A percentile compares a stretch with the other conserved stretches of the same genome.
Evolutionary conservation across 257 asterid genomes (phyloP).

Genomic region (Cynanchum wilfordii): DNA sequence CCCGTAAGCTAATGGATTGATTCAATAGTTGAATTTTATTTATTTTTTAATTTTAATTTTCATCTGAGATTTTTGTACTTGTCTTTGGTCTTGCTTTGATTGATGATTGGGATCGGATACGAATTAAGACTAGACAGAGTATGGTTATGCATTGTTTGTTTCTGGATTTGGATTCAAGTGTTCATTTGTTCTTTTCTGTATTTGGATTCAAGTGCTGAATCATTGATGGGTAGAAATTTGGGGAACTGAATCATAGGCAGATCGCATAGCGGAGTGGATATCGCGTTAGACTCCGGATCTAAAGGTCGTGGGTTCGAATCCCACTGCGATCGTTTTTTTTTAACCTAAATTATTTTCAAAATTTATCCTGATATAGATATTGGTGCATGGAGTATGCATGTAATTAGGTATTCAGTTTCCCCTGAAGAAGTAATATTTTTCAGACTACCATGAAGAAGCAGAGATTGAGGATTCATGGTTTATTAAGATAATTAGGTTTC

Average conservation of each 20-base stretch:
- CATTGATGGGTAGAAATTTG: neutral
- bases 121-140: neutral
- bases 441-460: neutral
- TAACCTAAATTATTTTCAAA: too few species aligned
- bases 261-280: constrained; percentile 98
- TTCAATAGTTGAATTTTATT: neutral
- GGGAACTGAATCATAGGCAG: neutral
- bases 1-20: neutral
- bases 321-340: constrained; percentile 62
- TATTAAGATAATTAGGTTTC: neutral
- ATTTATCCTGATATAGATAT: too few species aligned
- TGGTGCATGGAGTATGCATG: too few species aligned
- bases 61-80: neutral
- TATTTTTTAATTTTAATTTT: neutral
- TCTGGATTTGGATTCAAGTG: neutral
- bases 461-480: neutral
- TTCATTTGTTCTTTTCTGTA: neutral
- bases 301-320: constrained; percentile 99
- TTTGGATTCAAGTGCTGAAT: neutral
- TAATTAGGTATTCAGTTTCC: neutral
- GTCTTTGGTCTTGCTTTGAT: neutral
- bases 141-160: neutral
- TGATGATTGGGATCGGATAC: neutral
- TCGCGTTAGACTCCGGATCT: constrained; percentile 99
- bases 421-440: neutral